A percentile compares a stretch with the other conserved stretches of the same genome.
Conservation (phyloP, 2,329 filamentous ascomycete species). For the Xylaria multiplex region DNA sequence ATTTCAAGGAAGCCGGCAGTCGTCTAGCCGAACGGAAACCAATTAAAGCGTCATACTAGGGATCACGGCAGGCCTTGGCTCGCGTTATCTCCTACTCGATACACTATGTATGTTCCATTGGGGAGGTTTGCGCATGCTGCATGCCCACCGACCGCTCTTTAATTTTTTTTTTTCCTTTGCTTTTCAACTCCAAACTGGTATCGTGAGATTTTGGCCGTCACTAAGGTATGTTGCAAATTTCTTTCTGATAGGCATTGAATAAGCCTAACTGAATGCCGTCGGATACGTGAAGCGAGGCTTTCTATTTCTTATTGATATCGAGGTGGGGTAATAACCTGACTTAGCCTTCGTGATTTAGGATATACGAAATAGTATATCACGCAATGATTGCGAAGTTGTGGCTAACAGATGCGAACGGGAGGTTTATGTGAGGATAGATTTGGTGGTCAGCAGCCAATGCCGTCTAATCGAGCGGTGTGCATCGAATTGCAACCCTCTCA, state of each 20-base stretch:
- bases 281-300: background rate
- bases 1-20: slow-evolving; percentile 35
- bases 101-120: background rate
- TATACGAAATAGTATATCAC: slow-evolving; percentile 1
- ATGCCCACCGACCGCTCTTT: slow-evolving; percentile 34
- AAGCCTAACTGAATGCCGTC: background rate
- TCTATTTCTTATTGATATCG: background rate
- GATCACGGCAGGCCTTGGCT: slow-evolving; percentile 31
- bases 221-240: background rate
- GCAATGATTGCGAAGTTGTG: slow-evolving; percentile 15
- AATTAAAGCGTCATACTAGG: slow-evolving; percentile 21
- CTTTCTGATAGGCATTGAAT: background rate
- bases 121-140: slow-evolving; percentile 25
- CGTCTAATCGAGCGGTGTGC: slow-evolving; percentile 34
- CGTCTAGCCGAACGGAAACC: slow-evolving; percentile 22
- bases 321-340: background rate
- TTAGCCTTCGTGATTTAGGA: background rate
- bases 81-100: slow-evolving; percentile 22
- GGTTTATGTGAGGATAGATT: slow-evolving; percentile 18
- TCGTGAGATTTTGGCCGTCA: slow-evolving; percentile 26
- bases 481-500: slow-evolving; percentile 31
- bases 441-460: slow-evolving; percentile 33
- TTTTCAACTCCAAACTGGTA: slow-evolving; percentile 33
- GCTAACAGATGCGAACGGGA: slow-evolving; percentile 7
- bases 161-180: slow-evolving; percentile 26